phyloP scores from a whole-genome alignment of 2,329 filamentous ascomycete species.

The Penicillium crustosum region DNA sequence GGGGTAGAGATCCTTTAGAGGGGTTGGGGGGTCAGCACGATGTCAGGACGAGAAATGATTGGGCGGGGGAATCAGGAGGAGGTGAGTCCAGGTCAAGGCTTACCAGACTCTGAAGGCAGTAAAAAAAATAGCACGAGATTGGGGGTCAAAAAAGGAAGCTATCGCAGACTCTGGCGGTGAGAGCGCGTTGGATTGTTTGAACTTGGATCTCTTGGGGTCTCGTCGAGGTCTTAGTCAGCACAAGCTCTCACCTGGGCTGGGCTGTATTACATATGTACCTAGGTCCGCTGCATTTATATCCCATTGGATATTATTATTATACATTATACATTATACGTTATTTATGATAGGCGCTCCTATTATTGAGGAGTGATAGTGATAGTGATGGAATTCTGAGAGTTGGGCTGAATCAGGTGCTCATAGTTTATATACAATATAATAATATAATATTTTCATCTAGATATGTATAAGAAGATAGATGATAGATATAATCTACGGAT shows the following conservation, averaged over 20 bases:
- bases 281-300: not conserved
- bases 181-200: slow-evolving; percentile 17
- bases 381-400: not conserved
- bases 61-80: not conserved
- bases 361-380: not conserved
- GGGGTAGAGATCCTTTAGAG: slow-evolving; percentile 26
- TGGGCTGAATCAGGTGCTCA: not conserved
- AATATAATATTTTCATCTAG: too few species aligned
- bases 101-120: slow-evolving; percentile 3
- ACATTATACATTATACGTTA: not conserved
- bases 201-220: not conserved
- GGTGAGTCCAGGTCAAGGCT: not conserved
- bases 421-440: not conserved
- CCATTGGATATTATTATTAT: not conserved
- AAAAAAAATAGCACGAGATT: slow-evolving; percentile 1
- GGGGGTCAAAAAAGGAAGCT: slow-evolving; percentile 11
- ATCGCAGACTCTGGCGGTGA: slow-evolving; percentile 23
- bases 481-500: too few species aligned
- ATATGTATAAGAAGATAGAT: too few species aligned
- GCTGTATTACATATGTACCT: not conserved
- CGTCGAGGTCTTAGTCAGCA: slow-evolving; percentile 16
- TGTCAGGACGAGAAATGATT: slow-evolving; percentile 10
- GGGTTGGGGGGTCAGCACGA: slow-evolving; percentile 19
- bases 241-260: not conserved
- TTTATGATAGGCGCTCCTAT: not conserved